These are phyloP conservation scores for Alisma plantagoaquatica DNA, from an alignment of 106 monocot genomes.

Conservation along the genomic window DNA sequence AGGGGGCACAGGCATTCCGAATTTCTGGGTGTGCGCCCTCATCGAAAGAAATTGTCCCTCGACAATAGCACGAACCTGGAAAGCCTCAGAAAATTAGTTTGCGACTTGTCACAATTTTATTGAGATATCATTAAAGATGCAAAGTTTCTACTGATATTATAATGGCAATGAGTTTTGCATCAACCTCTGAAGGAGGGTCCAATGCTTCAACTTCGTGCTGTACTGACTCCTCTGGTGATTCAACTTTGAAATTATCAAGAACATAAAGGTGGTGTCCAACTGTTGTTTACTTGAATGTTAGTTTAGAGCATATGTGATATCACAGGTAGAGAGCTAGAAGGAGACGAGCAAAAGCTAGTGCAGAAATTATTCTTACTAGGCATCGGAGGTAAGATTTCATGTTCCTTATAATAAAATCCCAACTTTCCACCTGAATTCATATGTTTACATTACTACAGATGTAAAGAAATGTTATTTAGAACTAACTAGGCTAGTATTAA, in stretches of 20 bases:
- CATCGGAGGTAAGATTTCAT: constrained; percentile 86
- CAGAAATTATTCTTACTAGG: constrained; percentile 70
- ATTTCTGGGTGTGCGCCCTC: constrained; percentile 82
- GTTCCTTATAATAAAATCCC: constrained; percentile 95
- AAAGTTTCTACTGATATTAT: too few species aligned
- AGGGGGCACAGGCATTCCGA: constrained; percentile 86
- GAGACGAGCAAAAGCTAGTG: too few species aligned
- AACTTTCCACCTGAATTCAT: constrained; percentile 95
- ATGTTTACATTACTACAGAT: too few species aligned
- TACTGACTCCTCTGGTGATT: constrained; percentile 21
- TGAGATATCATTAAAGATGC: too few species aligned
- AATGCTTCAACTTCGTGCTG: constrained; percentile 18
- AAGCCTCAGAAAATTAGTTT: too few species aligned
- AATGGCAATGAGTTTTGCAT: too few species aligned
- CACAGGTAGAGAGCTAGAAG: too few species aligned
- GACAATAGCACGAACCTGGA: constrained; percentile 68
- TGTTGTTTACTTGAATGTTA: too few species aligned
- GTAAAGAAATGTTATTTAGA: too few species aligned
- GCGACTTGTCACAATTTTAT: too few species aligned
- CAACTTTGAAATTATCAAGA: constrained; percentile 36
- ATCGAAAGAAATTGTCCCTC: constrained; percentile 92
- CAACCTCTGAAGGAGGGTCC: constrained; percentile 32
- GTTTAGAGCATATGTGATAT: too few species aligned
- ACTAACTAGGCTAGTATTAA: too few species aligned
- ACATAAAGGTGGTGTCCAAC: constrained; percentile 69